Percentiles rank a stretch among this genome's conserved stretches.
phyloP scores from a whole-genome alignment of 2,329 filamentous ascomycete species.

The Aspergillus sp. region DNA sequence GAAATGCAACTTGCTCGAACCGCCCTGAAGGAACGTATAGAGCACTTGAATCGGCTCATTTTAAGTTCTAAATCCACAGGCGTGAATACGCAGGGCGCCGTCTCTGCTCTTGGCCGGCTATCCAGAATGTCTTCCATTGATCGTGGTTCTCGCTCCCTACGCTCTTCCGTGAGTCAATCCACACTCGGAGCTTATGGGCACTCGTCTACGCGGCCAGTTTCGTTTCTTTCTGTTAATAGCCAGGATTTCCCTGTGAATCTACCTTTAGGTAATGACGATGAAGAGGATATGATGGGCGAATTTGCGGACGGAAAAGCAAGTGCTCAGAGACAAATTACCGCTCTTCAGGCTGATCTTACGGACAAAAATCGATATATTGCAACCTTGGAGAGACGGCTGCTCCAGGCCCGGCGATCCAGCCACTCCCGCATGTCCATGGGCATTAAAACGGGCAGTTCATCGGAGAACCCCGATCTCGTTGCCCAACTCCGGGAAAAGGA shows the following conservation, averaged over 20 bases:
- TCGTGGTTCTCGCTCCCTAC: slow-evolving; percentile 54
- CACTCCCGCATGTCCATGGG: slow-evolving; percentile 82
- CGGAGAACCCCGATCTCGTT: slow-evolving; percentile 75
- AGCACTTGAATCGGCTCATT: slow-evolving; percentile 92
- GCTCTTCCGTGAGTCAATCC: slow-evolving; percentile 71
- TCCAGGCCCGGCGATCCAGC: slow-evolving; percentile 87
- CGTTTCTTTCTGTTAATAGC: slow-evolving; percentile 61
- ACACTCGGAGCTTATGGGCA: slow-evolving; percentile 48
- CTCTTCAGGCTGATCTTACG: slow-evolving; percentile 90
- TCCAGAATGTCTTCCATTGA: slow-evolving; percentile 57
- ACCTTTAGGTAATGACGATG: slow-evolving; percentile 45
- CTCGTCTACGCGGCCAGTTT: slow-evolving; percentile 63
- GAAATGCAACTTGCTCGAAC: slow-evolving; percentile 98
- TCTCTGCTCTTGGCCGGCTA: slow-evolving; percentile 66
- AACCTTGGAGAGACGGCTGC: slow-evolving; percentile 84
- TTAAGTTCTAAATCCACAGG: slow-evolving; percentile 93
- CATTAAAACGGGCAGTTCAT: slow-evolving; percentile 64
- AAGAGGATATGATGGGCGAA: slow-evolving; percentile 74
- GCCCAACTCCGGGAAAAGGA: slow-evolving; percentile 82
- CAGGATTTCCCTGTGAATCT: slow-evolving; percentile 33
- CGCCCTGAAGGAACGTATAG: slow-evolving; percentile 93
- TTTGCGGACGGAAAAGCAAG: slow-evolving; percentile 85
- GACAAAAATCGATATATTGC: slow-evolving; percentile 97
- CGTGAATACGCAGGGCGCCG: slow-evolving; percentile 76
- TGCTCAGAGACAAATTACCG: slow-evolving; percentile 77